These are phyloP conservation scores for Cenchrus fungigraminus DNA, from an alignment of 176 grass and related monocot species.

Conservation along the genomic window DNA sequence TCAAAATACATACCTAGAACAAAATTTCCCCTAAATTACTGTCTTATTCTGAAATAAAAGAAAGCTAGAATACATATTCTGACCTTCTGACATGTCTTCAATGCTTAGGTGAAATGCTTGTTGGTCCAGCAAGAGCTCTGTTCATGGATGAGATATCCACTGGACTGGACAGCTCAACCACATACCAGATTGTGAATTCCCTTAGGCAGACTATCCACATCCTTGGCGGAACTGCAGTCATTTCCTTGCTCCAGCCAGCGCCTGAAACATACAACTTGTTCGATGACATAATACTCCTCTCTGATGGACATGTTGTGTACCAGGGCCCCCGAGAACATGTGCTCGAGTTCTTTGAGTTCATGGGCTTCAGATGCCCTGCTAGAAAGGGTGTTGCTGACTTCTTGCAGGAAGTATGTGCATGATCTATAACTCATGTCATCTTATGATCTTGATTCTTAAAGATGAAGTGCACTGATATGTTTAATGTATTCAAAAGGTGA, in stretches of 20 bases:
- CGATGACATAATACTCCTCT: constrained; percentile 91
- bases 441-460: constrained; percentile 24
- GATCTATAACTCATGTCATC: constrained; percentile 17
- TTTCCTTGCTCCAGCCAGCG: constrained; percentile 92
- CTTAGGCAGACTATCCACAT: constrained; percentile 82
- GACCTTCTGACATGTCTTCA: neutral
- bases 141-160: constrained; percentile 99
- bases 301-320: constrained; percentile 86
- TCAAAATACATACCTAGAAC: neutral
- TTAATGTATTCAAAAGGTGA: constrained; percentile 67
- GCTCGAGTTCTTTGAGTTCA: constrained; percentile 82
- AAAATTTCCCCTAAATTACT: neutral
- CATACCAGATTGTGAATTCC: constrained; percentile 89
- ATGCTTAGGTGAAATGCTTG: constrained; percentile 91
- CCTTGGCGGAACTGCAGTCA: constrained; percentile 75
- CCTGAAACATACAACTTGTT: constrained; percentile 96
- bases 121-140: constrained; percentile 86
- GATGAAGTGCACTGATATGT: constrained; percentile 33
- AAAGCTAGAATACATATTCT: neutral
- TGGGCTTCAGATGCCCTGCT: constrained; percentile 84
- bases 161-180: constrained; percentile 93
- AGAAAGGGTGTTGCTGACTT: constrained; percentile 95
- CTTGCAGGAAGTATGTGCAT: constrained; percentile 78
- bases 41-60: constrained; percentile 18
- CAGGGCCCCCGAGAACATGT: constrained; percentile 84